Evolutionary conservation across 371 early-diverging fungal species (phyloP).

Genomic region (Rhizopus delemar): DNA sequence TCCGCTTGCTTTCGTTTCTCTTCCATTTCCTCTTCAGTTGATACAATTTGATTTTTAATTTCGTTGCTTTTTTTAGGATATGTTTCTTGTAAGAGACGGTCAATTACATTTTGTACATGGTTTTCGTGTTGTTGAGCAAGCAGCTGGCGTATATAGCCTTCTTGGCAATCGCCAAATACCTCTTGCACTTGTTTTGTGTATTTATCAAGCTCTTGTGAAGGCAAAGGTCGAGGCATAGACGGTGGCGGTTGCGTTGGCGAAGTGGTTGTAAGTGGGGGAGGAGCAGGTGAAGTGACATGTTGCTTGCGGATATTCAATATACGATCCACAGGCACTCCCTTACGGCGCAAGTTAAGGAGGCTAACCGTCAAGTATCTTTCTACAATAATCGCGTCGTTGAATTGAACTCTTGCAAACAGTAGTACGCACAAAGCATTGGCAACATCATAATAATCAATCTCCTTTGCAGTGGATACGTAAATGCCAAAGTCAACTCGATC

Average conservation of each 20-base stretch:
- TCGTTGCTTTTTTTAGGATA: slow-evolving; percentile 49
- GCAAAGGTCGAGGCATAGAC: slow-evolving; percentile 18
- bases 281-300: slow-evolving; percentile 8
- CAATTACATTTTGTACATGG: slow-evolving; percentile 63
- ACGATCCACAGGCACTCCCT: slow-evolving; percentile 90
- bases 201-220: slow-evolving; percentile 34
- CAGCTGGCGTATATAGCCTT: slow-evolving; percentile 57
- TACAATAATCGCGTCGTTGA: slow-evolving; percentile 70
- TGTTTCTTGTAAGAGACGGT: slow-evolving; percentile 58
- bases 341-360: slow-evolving; percentile 60
- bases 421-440: slow-evolving; percentile 64
- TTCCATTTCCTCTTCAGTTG: slow-evolving; percentile 15
- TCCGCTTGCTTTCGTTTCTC: slow-evolving; percentile 9
- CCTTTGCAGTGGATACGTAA: slow-evolving; percentile 58
- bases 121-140: slow-evolving; percentile 56
- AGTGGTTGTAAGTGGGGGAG: slow-evolving; percentile 5
- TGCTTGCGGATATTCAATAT: slow-evolving; percentile 68
- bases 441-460: slow-evolving; percentile 82
- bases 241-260: background rate
- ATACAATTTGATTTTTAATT: slow-evolving; percentile 6
- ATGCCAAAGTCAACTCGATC: slow-evolving; percentile 59
- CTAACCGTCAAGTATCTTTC: slow-evolving; percentile 66
- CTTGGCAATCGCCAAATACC: slow-evolving; percentile 75
- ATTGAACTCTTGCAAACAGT: slow-evolving; percentile 59
- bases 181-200: slow-evolving; percentile 51